These are phyloP conservation scores for Ophiostoma novo-ulmi DNA, from an alignment of 2,329 filamentous ascomycete species.

Conservation along the genomic window DNA sequence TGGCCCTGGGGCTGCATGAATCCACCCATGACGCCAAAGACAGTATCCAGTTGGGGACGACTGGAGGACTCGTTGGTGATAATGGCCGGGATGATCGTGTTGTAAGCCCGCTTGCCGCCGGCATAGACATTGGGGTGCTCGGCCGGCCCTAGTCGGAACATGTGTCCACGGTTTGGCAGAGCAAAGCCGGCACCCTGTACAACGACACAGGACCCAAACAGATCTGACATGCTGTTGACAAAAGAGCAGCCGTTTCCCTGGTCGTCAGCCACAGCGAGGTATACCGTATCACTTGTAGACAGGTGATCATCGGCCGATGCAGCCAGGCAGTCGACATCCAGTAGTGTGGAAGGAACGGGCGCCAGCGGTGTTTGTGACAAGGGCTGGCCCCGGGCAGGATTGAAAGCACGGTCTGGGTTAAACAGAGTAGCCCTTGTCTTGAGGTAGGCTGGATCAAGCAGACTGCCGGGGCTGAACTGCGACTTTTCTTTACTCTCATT, in stretches of 20 bases:
- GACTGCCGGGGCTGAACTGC: conserved; percentile 30
- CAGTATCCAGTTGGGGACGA: conserved; percentile 34
- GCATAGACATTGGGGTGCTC: conserved; percentile 74
- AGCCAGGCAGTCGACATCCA: conserved; percentile 10
- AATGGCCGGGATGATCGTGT: conserved; percentile 91
- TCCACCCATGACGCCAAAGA: conserved; percentile 80
- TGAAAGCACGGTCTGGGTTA: conserved; percentile 56
- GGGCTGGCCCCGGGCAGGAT: conserved; percentile 37
- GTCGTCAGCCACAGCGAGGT: conserved; percentile 77
- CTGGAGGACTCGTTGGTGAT: conserved; percentile 56
- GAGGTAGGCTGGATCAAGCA: conserved; percentile 68
- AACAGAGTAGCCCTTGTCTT: conserved; percentile 59
- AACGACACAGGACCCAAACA: conserved; percentile 80
- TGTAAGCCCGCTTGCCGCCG: conserved; percentile 81
- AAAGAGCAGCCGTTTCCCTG: conserved; percentile 87
- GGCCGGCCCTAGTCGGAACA: conserved; percentile 63
- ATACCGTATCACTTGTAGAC: conserved; percentile 78
- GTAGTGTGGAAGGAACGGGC: neutral
- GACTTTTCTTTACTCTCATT: neutral
- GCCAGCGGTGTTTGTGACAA: neutral
- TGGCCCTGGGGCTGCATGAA: conserved; percentile 98
- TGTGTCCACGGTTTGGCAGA: conserved; percentile 82
- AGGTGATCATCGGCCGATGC: neutral
- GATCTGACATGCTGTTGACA: conserved; percentile 88
- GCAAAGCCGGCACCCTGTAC: conserved; percentile 84